These are phyloP conservation scores for Sanghuangporus baumii DNA, from an alignment of 1,284 basidiomycete genomes.

Conservation along the genomic window DNA sequence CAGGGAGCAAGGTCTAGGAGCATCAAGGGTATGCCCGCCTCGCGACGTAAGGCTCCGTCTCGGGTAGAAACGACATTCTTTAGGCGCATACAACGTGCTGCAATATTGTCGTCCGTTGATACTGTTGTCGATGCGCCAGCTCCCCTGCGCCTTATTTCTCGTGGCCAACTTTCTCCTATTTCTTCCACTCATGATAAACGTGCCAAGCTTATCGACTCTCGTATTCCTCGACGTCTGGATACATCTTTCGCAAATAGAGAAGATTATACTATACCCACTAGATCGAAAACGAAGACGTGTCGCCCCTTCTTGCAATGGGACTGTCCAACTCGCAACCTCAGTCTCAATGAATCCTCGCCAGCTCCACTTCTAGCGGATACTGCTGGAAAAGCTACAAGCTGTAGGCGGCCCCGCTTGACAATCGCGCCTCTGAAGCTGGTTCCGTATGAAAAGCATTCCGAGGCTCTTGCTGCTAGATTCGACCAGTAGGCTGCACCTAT, in stretches of 20 bases:
- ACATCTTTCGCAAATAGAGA: background rate
- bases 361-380: background rate
- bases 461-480: background rate
- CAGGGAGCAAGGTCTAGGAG: background rate
- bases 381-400: background rate
- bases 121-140: background rate
- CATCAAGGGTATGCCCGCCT: background rate
- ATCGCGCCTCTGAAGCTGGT: constrained; percentile 5
- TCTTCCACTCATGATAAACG: background rate
- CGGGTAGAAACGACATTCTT: background rate
- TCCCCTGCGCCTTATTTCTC: background rate
- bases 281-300: background rate
- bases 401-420: background rate
- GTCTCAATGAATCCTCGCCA: background rate
- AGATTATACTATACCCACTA: background rate
- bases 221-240: constrained; percentile 1
- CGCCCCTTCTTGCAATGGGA: constrained; percentile 5
- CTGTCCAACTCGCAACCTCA: background rate
- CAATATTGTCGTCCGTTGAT: constrained; percentile 7
- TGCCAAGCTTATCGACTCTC: constrained; percentile 2
- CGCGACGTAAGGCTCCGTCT: background rate
- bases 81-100: constrained; percentile 11
- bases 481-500: background rate
- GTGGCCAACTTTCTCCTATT: background rate
- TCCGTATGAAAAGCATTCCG: constrained; percentile 3